Base-by-base conservation (phyloP, 2,329 filamentous ascomycete species). In the Claviceps digitariae region DNA sequence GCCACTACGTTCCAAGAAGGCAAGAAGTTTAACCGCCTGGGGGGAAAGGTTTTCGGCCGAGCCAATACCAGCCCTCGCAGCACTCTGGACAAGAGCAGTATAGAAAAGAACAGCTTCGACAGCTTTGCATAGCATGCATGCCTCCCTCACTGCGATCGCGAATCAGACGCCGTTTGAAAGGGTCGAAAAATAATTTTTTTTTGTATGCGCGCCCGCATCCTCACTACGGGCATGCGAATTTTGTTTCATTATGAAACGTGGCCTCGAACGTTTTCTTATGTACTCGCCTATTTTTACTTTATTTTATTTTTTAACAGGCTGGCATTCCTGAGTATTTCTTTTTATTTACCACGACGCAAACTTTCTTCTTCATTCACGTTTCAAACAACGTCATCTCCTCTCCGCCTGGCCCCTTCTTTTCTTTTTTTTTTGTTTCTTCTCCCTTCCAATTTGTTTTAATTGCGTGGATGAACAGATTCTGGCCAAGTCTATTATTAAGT, bases 41-140 rank as follows among this genome's bases (percentile, higher is more conserved):
- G 78, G 34, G 73, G 75, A 57, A 79, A 76, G 54, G 78, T 83
- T 27, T 82, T 82, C 63, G 75, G 72, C 58, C 76, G 79, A 47
- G 66, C 68, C 49, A 76, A 72, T 61, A 72, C 69, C 56, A 80
- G 74, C 60, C 75, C 76, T 40, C 66, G 75, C 60, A 70, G 72
- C 46, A 80, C 76, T 55, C 72, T 78, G 55, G 77, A 76, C 51
- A 70, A 76, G 65, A 69, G 71, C 29, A 77, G 71, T 63, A 68
- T 72, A 54, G 77, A 76, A 56, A 75, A 57, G 53, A 58, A 52
- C 53, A 73, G 71, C 61, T 67, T 72, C 59, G 72, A 75, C 55
- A 71, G 67, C 59, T 66, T 52, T 50, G 49, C 44, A 54, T 54
- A 56, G 50, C 41, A 31, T 47, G 52, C 52, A 54, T 52, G 40